A percentile compares a stretch with the other conserved stretches of the same genome.
Evolutionary conservation across 805 yeast genomes (phyloP).

Genomic region (Schizosaccharomyces cryophilus): DNA sequence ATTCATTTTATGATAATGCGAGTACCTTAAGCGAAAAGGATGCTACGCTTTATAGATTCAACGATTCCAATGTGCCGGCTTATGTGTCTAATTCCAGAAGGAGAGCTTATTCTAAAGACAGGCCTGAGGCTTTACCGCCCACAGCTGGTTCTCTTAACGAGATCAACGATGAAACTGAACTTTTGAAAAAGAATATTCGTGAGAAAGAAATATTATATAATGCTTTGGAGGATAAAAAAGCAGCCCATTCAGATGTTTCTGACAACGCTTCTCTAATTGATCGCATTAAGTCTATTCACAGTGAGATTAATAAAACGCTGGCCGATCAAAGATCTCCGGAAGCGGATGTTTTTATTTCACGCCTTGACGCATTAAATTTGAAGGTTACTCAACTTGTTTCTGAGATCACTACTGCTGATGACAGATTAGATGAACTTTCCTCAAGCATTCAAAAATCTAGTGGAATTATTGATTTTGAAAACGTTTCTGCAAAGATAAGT

Average conservation of each 20-base stretch:
- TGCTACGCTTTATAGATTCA: slow-evolving; percentile 41
- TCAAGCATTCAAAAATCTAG: too few relatives aligned
- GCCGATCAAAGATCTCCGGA: not conserved
- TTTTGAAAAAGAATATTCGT: slow-evolving; percentile 36
- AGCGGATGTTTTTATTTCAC: not conserved
- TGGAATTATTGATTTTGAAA: too few relatives aligned
- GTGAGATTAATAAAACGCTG: not conserved
- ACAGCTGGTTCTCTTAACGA: not conserved
- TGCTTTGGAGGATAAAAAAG: slow-evolving; percentile 42
- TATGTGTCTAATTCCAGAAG: slow-evolving; percentile 34
- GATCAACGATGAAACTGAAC: not conserved
- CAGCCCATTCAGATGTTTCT: not conserved
- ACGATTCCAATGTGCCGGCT: slow-evolving; percentile 35
- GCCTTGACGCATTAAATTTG: not conserved
- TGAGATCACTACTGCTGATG: not conserved
- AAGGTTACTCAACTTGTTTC: not conserved
- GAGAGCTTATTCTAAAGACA: not conserved
- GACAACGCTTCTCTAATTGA: not conserved
- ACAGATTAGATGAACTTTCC: not conserved
- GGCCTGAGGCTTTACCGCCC: not conserved
- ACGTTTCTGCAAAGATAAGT: not conserved
- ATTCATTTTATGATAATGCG: slow-evolving; percentile 7
- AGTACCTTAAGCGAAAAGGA: slow-evolving; percentile 18
- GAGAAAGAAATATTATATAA: slow-evolving; percentile 50
- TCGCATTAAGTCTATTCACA: not conserved